Evolutionary conservation across 345 rosid genomes (phyloP).

Genomic region (Gossypium thurberi): DNA sequence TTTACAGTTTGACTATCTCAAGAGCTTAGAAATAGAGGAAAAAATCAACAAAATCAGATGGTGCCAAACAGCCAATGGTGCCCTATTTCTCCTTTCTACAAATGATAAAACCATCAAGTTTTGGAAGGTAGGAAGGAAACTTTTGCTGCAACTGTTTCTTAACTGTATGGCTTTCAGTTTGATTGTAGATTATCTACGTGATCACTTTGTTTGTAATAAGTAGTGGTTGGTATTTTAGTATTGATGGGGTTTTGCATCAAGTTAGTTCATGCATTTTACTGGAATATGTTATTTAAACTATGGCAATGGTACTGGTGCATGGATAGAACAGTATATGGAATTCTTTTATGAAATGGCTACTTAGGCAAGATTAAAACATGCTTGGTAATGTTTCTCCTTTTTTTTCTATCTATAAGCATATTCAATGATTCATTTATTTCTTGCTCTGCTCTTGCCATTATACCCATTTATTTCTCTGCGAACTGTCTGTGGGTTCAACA

Average conservation of each 20-base stretch:
- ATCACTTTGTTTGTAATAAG: background rate
- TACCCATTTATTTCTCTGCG: slow-evolving; percentile 2
- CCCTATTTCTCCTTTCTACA: slow-evolving; percentile 79
- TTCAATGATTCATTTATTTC: slow-evolving; percentile 2
- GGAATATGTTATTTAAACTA: background rate
- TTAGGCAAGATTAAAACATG: background rate
- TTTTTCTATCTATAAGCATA: background rate
- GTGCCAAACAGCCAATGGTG: slow-evolving; percentile 85
- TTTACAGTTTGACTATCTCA: slow-evolving; percentile 84
- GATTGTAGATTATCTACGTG: background rate
- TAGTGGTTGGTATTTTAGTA: background rate
- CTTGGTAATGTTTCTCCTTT: slow-evolving; percentile 2
- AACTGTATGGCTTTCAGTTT: background rate
- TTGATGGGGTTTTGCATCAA: too few relatives aligned
- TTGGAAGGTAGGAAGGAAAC: slow-evolving; percentile 67
- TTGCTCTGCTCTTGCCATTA: background rate
- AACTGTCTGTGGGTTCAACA: slow-evolving; percentile 23
- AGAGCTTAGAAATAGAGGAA: slow-evolving; percentile 99
- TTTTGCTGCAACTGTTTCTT: background rate
- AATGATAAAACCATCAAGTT: slow-evolving; percentile 78
- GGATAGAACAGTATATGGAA: background rate
- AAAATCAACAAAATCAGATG: slow-evolving; percentile 91
- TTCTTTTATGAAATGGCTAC: background rate
- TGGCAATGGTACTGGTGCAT: background rate
- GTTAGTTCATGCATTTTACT: background rate